Evolutionary conservation across 345 rosid genomes (phyloP).

Genomic region (Erysimum cheiranthoides): DNA sequence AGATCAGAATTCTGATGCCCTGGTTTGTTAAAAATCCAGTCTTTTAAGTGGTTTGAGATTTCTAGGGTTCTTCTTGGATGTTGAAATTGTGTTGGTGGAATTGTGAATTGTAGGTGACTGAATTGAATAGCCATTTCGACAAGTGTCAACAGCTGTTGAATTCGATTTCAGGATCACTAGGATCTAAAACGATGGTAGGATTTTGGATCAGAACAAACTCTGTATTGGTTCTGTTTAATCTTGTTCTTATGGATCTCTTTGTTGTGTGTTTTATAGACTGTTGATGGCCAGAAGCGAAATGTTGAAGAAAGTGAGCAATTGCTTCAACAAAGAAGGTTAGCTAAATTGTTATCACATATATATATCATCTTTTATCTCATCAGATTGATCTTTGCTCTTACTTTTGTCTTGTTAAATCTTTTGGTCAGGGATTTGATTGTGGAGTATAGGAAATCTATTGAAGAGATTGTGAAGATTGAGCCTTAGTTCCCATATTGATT

Average conservation of each 20-base stretch:
- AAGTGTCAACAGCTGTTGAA: constrained; percentile 90
- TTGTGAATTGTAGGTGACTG: constrained; percentile 51
- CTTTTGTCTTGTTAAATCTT: constrained; percentile 13
- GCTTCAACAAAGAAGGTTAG: constrained; percentile 70
- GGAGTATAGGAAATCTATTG: constrained; percentile 67
- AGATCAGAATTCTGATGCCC: constrained; percentile 81
- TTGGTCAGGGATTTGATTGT: constrained; percentile 66
- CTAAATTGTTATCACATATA: not conserved
- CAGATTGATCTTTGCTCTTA: constrained; percentile 16
- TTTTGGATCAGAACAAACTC: not conserved
- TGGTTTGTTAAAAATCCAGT: constrained; percentile 50
- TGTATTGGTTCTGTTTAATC: not conserved
- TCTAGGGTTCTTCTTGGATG: constrained; percentile 20
- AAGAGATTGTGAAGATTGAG: constrained; percentile 46
- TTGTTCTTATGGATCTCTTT: not conserved
- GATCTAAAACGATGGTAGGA: constrained; percentile 69
- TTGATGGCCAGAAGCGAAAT: constrained; percentile 80
- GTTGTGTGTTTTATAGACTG: constrained; percentile 56
- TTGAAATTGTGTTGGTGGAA: not conserved
- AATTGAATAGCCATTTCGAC: constrained; percentile 79
- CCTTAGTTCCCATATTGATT: constrained; percentile 13
- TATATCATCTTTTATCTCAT: constrained; percentile 4
- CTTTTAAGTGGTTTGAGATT: constrained; percentile 8
- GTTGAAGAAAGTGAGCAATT: constrained; percentile 75
- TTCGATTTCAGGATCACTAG: constrained; percentile 73